Percentiles rank a stretch among this genome's conserved stretches.
Evolutionary conservation across 106 monocot species (phyloP).

Genomic region (Dactylorhiza incarnata): DNA sequence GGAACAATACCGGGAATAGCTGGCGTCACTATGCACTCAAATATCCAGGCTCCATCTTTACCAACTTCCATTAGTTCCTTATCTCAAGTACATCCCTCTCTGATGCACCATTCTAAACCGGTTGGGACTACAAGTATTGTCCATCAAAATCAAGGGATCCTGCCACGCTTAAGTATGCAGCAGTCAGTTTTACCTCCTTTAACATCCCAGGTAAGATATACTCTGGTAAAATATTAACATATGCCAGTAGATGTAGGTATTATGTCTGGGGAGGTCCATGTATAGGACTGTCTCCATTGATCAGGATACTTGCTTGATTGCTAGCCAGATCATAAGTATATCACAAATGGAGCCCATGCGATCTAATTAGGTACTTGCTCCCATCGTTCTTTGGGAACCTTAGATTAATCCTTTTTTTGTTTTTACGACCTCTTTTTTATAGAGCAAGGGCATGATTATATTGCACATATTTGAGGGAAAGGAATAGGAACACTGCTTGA

Average conservation of each 20-base stretch:
- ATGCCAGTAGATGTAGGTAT: background rate
- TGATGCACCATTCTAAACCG: slow-evolving; percentile 32
- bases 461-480: background rate
- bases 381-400: background rate
- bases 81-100: slow-evolving; percentile 30
- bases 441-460: too few relatives aligned
- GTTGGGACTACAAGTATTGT: slow-evolving; percentile 16
- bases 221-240: slow-evolving; percentile 5
- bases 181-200: slow-evolving; percentile 19
- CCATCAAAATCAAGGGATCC: slow-evolving; percentile 19
- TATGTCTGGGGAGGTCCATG: too few relatives aligned
- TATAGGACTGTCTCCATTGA: too few relatives aligned
- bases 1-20: slow-evolving; percentile 21
- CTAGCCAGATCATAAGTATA: too few relatives aligned
- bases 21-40: slow-evolving; percentile 13
- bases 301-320: too few relatives aligned
- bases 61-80: slow-evolving; percentile 23
- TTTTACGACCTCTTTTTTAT: background rate
- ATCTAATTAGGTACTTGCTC: background rate
- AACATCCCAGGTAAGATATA: slow-evolving; percentile 36
- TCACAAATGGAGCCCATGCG: background rate
- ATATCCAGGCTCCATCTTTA: slow-evolving; percentile 19
- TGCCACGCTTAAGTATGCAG: slow-evolving; percentile 19
- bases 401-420: background rate
- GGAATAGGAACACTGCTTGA: background rate